Percentiles rank a stretch among this genome's conserved stretches.
These are phyloP conservation scores for Aureobasidium subglaciale DNA, from an alignment of 2,329 filamentous ascomycete species.

Conservation along the genomic window DNA sequence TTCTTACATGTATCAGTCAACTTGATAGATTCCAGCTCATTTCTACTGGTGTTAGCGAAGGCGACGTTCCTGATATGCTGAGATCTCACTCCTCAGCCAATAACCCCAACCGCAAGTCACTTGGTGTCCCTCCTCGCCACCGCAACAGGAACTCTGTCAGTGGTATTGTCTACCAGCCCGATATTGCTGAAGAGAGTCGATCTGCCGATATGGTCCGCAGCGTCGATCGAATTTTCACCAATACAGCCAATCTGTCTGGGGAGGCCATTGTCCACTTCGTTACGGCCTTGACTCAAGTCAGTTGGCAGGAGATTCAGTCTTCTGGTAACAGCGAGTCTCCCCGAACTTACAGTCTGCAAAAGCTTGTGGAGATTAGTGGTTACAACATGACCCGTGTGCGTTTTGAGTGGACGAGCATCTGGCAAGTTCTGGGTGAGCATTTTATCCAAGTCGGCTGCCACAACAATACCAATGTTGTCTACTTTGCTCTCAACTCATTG, in stretches of 20 bases:
- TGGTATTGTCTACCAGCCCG: constrained; percentile 50
- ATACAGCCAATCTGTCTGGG: constrained; percentile 85
- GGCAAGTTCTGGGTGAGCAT: constrained; percentile 94
- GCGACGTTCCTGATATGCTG: constrained; percentile 83
- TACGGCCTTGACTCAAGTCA: constrained; percentile 84
- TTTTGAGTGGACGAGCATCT: constrained; percentile 97
- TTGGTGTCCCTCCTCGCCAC: constrained; percentile 51
- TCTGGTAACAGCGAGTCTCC: constrained; percentile 94
- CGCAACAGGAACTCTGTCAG: constrained; percentile 38
- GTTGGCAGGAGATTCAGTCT: constrained; percentile 98
- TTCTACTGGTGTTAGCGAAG: constrained; percentile 89
- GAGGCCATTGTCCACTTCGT: constrained; percentile 96
- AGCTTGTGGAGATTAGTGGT: constrained; percentile 96
- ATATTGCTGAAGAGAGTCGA: constrained; percentile 85
- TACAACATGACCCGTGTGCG: constrained; percentile 99
- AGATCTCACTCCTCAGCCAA: constrained; percentile 47
- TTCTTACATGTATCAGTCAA: constrained; percentile 91
- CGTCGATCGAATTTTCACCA: constrained; percentile 94
- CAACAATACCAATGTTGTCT: constrained; percentile 92
- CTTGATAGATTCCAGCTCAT: constrained; percentile 92
- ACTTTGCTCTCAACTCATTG: constrained; percentile 92
- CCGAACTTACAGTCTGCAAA: constrained; percentile 93
- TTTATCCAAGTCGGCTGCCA: constrained; percentile 98
- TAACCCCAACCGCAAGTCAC: constrained; percentile 55
- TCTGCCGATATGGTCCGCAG: constrained; percentile 89